Evolutionary conservation across 1,284 basidiomycete species (phyloP).

Genomic region (Ustilago trichophora): DNA sequence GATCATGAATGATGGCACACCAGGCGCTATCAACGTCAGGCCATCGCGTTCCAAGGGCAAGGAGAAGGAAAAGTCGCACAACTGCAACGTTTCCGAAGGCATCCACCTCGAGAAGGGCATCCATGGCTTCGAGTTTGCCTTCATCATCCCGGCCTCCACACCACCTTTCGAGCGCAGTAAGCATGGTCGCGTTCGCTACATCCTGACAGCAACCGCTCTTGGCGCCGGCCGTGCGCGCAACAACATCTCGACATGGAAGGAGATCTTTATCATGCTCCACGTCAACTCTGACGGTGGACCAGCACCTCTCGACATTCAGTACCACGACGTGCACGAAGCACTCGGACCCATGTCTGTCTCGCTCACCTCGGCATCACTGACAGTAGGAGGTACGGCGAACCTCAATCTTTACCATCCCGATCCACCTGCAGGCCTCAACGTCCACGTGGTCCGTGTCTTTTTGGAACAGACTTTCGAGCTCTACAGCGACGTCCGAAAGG

Average conservation of each 20-base stretch:
- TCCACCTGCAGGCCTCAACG: slow-evolving; percentile 59
- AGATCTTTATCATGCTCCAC: slow-evolving; percentile 63
- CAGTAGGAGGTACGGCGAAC: slow-evolving; percentile 61
- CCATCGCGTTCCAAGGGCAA: slow-evolving; percentile 37
- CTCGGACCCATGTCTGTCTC: slow-evolving; percentile 59
- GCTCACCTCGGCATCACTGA: slow-evolving; percentile 59
- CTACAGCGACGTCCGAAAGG: slow-evolving; percentile 51
- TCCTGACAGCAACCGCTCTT: slow-evolving; percentile 59
- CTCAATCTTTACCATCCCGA: slow-evolving; percentile 59
- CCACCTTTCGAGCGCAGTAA: slow-evolving; percentile 62
- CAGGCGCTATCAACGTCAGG: slow-evolving; percentile 27
- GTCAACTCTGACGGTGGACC: slow-evolving; percentile 60
- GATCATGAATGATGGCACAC: slow-evolving; percentile 49
- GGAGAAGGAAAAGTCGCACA: slow-evolving; percentile 38
- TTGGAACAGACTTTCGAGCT: slow-evolving; percentile 65
- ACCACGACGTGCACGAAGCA: slow-evolving; percentile 63
- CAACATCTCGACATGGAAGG: slow-evolving; percentile 55
- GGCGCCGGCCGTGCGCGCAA: slow-evolving; percentile 58
- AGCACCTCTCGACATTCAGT: slow-evolving; percentile 61
- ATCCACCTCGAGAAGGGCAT: slow-evolving; percentile 59
- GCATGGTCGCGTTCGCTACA: slow-evolving; percentile 62
- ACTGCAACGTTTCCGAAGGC: slow-evolving; percentile 35
- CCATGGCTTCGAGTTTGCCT: slow-evolving; percentile 64
- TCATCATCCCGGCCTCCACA: slow-evolving; percentile 62
- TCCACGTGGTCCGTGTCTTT: slow-evolving; percentile 61